Evolutionary conservation across 306 rosid species (phyloP).

Genomic region (Canavalia gladiata): DNA sequence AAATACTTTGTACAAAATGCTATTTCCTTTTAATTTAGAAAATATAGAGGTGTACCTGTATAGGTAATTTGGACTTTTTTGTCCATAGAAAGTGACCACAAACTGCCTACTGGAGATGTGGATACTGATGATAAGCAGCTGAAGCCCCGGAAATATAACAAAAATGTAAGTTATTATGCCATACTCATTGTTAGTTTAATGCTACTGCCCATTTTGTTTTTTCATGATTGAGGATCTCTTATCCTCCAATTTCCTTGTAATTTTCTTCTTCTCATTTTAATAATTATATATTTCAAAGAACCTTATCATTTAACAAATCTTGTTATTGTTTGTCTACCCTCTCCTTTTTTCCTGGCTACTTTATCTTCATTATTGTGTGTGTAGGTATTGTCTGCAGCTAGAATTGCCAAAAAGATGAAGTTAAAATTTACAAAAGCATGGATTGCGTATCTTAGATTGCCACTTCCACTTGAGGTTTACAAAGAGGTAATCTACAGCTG

Average conservation of each 20-base stretch:
- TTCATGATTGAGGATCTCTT: constrained; percentile 19
- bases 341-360: constrained; percentile 1
- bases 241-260: not conserved
- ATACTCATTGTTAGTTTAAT: constrained; percentile 33
- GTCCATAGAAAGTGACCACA: constrained; percentile 56
- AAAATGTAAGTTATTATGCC: constrained; percentile 54
- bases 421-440: constrained; percentile 92
- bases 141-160: constrained; percentile 56
- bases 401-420: constrained; percentile 75
- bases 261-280: not conserved
- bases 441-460: constrained; percentile 79
- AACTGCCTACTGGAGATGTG: constrained; percentile 54
- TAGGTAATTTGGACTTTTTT: constrained; percentile 47
- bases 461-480: constrained; percentile 90
- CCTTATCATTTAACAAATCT: not conserved
- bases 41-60: constrained; percentile 1
- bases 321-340: constrained; percentile 1
- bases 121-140: constrained; percentile 59
- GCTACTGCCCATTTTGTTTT: constrained; percentile 6
- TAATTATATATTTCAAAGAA: not conserved
- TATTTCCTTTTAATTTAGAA: not conserved
- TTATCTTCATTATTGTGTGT: constrained; percentile 45
- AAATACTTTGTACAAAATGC: constrained; percentile 9
- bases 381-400: constrained; percentile 69
- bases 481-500: constrained; percentile 76